These are phyloP conservation scores for Pseudogymnoascus destructans DNA, from an alignment of 2,329 filamentous ascomycete genomes.

Conservation along the genomic window DNA sequence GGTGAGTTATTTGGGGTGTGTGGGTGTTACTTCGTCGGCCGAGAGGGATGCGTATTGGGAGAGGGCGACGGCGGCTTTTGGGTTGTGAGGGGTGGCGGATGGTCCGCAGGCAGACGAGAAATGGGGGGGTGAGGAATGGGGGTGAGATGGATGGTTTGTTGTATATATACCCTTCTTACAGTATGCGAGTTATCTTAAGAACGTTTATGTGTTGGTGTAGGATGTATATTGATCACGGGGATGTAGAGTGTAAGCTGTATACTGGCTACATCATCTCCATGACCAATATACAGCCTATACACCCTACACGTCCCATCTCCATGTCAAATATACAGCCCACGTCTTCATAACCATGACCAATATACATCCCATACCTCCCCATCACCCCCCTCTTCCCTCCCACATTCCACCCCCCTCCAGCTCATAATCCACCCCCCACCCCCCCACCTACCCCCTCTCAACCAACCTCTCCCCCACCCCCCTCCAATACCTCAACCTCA, in stretches of 20 bases:
- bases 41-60: slow-evolving; percentile 38
- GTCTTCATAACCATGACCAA: too few relatives aligned
- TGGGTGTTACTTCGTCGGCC: slow-evolving; percentile 35
- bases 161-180: not conserved
- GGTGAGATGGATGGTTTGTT: not conserved
- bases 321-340: not conserved
- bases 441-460: slow-evolving; percentile 60
- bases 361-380: too few relatives aligned
- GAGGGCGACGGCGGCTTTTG: slow-evolving; percentile 32
- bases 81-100: slow-evolving; percentile 12
- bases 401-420: too few relatives aligned
- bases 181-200: not conserved
- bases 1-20: slow-evolving; percentile 40
- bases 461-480: slow-evolving; percentile 71
- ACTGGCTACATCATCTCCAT: not conserved
- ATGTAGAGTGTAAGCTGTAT: too few relatives aligned
- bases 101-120: not conserved
- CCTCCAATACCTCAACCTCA: slow-evolving; percentile 77
- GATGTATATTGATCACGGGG: too few relatives aligned
- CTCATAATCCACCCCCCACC: not conserved
- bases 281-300: not conserved
- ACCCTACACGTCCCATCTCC: not conserved
- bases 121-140: not conserved
- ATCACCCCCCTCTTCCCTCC: too few relatives aligned
- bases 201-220: too few relatives aligned